Evolutionary conservation across 192 early-diverging fungal genomes (phyloP), one percentile per base, ranked within the genome.

Genomic region (Coemansia sp.): DNA sequence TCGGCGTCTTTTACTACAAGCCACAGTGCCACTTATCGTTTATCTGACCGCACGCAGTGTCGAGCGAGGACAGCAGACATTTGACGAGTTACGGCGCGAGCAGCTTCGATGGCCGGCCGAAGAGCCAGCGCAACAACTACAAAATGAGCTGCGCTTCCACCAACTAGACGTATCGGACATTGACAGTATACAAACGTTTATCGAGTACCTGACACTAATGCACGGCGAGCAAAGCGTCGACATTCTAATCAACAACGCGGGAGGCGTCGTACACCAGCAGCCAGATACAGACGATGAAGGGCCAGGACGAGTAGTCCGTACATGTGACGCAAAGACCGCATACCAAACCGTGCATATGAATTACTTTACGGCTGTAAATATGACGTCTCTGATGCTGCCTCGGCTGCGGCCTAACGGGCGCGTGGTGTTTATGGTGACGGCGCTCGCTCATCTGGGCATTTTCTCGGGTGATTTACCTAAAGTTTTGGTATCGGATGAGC

Each of bases 71-170:
- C 77, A 80, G 16, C 33, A 2, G 29, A 73, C 83, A 8, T 80
- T 85, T 38, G 83, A 85, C 40, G 78, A 85, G 40, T 41, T 85
- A 24, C 62, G 70, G 27, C 73, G 71, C 8, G 82, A 78, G 49
- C 77, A 78, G 57, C 69, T 75, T 11, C 63, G 63, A 31, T 62
- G 60, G 60, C 29, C 36, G 12, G 36, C 34, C 34, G 33, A 36
- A 41, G 60, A 33, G 44, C 8, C 9, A 8, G 59, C 11, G 31
- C 16, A 10, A n/a, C 20, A 40, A 29, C 29, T 47, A 66, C 34
- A 69, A 27, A 85, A 75, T 68, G 83, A 85, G 66, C 70, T 85
- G 29, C 75, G 78, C 13, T 80, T 80, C 63, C 83, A 85, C 65
- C 83, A 85, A 65, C 72, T 85, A 42, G 83, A 85, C 31, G 83